Evolutionary conservation across 306 rosid species (phyloP), one percentile per base, ranked within the genome.

Genomic region (Vigna unguiculata): DNA sequence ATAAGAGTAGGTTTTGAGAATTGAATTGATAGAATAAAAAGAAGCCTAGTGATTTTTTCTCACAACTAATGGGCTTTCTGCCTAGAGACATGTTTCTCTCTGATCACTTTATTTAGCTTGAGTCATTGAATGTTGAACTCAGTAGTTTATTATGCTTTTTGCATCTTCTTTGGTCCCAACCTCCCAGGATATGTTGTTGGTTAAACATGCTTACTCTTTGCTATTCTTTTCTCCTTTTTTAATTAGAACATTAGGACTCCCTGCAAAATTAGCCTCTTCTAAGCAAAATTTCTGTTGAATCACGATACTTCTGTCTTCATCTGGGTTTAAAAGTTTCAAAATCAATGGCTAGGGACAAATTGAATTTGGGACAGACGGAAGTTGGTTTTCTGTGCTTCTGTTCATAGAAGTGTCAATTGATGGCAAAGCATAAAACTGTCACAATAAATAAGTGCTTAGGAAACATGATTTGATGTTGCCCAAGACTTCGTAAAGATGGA

Each of bases 231-330:
- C 70, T 58, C 48, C 28, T 48, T 51, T 28, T 30, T 52, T 58
- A 64, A 71, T 79, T 59, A 48, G 80, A 82, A 71, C 24, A 77
- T 63, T 25, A 46, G 15, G 51, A 21, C 25, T 62, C 43, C 30
- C 45, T 70, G 81, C 74, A 62, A 66, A 65, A 17, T 57, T 71
- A 67, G 48, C 62, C 38, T 57, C 45, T 80, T 67, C 21, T 32
- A 40, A 38, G 14, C 41, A 16, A 66, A 19, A n/a, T 22, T 38
- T 45, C 64, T 47, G 17, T 57, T 52, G 64, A 45, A 10, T 65
- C 70, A 52, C 17, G 68, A 63, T 32, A 21, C 64, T 71, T 64
- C 63, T 47, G 60, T 47, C 17, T 77, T 22, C 55, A 64, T 72
- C 40, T 54, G 28, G 51, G 62, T 81, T 40, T 52, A 69, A 58